Conservation (phyloP, 129 eudicot species). For the Ambrosia artemisiifolia region DNA sequence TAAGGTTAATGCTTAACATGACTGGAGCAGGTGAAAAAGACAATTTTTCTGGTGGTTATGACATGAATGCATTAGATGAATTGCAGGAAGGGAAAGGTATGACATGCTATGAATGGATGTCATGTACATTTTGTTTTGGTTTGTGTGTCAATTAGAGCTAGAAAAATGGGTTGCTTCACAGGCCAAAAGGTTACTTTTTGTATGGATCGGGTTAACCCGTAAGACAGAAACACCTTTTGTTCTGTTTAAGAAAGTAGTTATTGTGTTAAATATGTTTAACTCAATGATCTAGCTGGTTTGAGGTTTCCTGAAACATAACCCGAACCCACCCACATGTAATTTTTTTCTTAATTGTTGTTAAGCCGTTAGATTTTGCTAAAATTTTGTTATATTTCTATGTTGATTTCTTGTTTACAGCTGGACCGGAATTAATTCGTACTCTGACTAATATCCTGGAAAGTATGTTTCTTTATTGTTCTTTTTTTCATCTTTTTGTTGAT, state of each 20-base stretch:
- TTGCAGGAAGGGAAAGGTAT: slow-evolving; percentile 70
- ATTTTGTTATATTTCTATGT: slow-evolving; percentile 10
- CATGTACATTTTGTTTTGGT: background rate
- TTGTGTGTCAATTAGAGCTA: background rate
- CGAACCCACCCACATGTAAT: background rate
- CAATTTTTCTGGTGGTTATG: slow-evolving; percentile 96
- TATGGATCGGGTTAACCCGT: background rate
- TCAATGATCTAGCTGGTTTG: background rate
- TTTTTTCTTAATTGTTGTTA: background rate
- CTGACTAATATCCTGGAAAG: slow-evolving; percentile 81
- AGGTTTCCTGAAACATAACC: background rate
- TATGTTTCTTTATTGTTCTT: background rate
- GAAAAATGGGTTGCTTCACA: background rate
- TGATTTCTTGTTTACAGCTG: slow-evolving; percentile 37
- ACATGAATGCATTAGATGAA: slow-evolving; percentile 65
- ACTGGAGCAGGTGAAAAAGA: slow-evolving; percentile 78
- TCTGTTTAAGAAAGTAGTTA: background rate
- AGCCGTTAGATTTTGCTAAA: slow-evolving; percentile 6
- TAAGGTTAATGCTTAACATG: background rate
- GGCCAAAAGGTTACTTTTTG: background rate
- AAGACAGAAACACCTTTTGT: background rate
- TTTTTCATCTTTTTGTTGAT: background rate
- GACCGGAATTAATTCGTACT: slow-evolving; percentile 55
- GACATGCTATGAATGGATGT: background rate
- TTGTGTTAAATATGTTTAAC: background rate